Conservation (phyloP, 257 asterid genomes). For the Craterostigma plantagineum region DNA sequence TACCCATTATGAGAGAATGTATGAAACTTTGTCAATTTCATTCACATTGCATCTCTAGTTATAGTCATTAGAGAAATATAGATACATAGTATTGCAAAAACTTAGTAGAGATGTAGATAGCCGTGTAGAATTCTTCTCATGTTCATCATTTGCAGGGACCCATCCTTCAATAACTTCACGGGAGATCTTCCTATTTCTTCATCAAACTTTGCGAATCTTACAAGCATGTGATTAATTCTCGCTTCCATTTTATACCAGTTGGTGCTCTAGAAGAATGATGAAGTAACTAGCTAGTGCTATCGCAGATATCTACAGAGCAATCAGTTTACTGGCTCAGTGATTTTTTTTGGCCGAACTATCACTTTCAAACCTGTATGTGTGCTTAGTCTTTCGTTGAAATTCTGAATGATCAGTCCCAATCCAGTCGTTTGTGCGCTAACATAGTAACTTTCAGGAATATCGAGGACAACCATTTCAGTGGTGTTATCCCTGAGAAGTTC, state of each 20-base stretch:
- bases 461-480: constrained; percentile 85
- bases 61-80: constrained; percentile 4
- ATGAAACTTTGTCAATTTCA: constrained; percentile 5
- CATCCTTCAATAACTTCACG: constrained; percentile 61
- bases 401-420: neutral
- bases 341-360: constrained; percentile 57
- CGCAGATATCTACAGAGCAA: constrained; percentile 71
- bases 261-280: neutral
- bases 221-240: constrained; percentile 40
- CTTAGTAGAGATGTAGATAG: too few species aligned
- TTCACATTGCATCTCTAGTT: neutral
- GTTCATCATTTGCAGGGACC: constrained; percentile 31
- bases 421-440: constrained; percentile 13
- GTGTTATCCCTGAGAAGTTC: constrained; percentile 70
- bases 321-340: constrained; percentile 70
- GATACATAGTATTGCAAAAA: too few species aligned
- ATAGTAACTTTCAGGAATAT: constrained; percentile 44
- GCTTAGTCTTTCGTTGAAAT: constrained; percentile 11
- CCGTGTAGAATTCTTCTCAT: too few species aligned
- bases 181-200: constrained; percentile 90
- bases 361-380: constrained; percentile 50
- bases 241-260: neutral
- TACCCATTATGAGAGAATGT: constrained; percentile 50
- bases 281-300: neutral
- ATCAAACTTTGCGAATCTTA: constrained; percentile 33